Conservation (phyloP, 495 filamentous ascomycete genomes). For the Penicillium taxi region DNA sequence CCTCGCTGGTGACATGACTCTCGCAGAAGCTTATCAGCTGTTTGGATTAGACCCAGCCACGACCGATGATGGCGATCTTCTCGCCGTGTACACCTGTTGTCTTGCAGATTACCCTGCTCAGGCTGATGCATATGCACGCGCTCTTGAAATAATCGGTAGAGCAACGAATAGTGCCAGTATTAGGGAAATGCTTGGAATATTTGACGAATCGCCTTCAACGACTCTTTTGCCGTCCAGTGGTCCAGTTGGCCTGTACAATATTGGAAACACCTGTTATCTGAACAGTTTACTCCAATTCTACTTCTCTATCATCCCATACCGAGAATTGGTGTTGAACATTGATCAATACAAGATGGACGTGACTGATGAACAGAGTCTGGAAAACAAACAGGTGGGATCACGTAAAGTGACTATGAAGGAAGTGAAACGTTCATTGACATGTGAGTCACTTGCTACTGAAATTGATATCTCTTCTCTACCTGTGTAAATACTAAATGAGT, state of each 20-base stretch:
- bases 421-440: slow-evolving; percentile 59
- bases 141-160: slow-evolving; percentile 44
- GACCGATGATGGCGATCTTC: slow-evolving; percentile 42
- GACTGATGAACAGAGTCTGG: slow-evolving; percentile 46
- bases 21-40: slow-evolving; percentile 48
- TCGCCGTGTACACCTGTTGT: slow-evolving; percentile 44
- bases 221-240: slow-evolving; percentile 39
- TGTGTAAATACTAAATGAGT: background rate
- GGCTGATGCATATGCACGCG: slow-evolving; percentile 38
- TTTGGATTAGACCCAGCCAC: slow-evolving; percentile 49
- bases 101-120: slow-evolving; percentile 43
- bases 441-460: slow-evolving; percentile 46
- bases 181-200: slow-evolving; percentile 28
- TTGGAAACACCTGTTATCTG: slow-evolving; percentile 96
- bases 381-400: slow-evolving; percentile 58
- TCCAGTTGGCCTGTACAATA: slow-evolving; percentile 82
- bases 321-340: slow-evolving; percentile 69
- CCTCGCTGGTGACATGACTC: slow-evolving; percentile 47
- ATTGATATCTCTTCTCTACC: background rate
- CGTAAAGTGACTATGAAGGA: slow-evolving; percentile 51
- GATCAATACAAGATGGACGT: slow-evolving; percentile 59
- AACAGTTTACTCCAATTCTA: slow-evolving; percentile 96
- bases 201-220: slow-evolving; percentile 23
- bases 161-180: slow-evolving; percentile 39
- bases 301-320: slow-evolving; percentile 76